Conservation (phyloP, 2,329 filamentous ascomycete genomes). For the Lachnellula willkommii region DNA sequence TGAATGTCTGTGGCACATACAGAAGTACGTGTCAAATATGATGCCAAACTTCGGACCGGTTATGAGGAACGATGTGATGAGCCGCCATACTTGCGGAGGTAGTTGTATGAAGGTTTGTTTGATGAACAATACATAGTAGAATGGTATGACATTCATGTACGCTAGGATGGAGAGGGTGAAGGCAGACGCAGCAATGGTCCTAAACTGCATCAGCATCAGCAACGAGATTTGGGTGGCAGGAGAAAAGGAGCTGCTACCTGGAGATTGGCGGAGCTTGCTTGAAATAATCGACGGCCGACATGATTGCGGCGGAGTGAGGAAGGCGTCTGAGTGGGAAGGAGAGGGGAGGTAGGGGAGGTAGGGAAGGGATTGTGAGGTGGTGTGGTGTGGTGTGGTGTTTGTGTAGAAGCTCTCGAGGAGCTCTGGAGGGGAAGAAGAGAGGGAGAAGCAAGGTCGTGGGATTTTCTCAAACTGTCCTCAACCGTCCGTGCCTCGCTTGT, state of each 20-base stretch:
- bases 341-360: constrained; percentile 3
- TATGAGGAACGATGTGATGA: constrained; percentile 34
- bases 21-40: constrained; percentile 64
- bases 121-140: constrained; percentile 47
- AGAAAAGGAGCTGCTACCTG: constrained; percentile 41
- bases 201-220: constrained; percentile 46
- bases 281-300: constrained; percentile 52
- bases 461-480: too few relatives aligned
- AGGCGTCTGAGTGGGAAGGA: constrained; percentile 2
- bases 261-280: constrained; percentile 62
- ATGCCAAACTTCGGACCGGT: constrained; percentile 38
- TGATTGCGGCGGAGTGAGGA: constrained; percentile 12
- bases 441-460: not conserved
- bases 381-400: constrained; percentile 8
- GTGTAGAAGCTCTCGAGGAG: not conserved
- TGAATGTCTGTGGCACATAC: constrained; percentile 37
- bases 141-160: constrained; percentile 47
- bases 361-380: constrained; percentile 6
- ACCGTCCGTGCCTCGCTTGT: too few relatives aligned
- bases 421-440: not conserved
- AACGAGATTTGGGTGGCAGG: constrained; percentile 17
- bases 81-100: constrained; percentile 38
- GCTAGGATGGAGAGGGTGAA: constrained; percentile 55
- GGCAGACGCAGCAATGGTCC: constrained; percentile 58
- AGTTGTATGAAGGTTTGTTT: constrained; percentile 45